Conservation (phyloP, 306 rosid species). For the Arachis hypogaea region DNA sequence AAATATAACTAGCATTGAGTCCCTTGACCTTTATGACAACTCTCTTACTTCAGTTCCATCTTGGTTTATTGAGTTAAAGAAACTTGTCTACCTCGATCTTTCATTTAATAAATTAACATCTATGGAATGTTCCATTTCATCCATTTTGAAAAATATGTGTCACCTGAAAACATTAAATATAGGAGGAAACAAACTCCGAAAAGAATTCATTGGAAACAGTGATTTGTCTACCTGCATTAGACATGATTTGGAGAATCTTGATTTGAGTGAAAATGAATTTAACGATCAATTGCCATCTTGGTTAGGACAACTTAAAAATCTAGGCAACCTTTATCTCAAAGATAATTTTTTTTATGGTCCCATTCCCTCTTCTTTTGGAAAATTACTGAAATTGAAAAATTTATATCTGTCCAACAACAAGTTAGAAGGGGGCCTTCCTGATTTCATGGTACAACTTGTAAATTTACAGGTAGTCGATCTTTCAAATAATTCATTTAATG, state of each 20-base stretch:
- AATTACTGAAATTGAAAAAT: neutral
- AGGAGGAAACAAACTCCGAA: neutral
- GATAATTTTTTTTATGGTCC: neutral
- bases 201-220: neutral
- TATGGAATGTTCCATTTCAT: neutral
- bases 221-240: neutral
- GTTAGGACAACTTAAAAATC: slow-evolving; percentile 1
- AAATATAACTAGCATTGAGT: neutral
- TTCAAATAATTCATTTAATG: neutral
- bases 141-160: neutral
- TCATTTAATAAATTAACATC: neutral
- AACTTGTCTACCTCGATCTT: neutral
- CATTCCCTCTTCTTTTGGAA: neutral
- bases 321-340: neutral
- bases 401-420: neutral
- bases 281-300: slow-evolving; percentile 7
- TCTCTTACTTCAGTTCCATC: neutral
- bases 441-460: neutral
- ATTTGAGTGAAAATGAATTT: neutral
- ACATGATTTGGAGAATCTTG: neutral
- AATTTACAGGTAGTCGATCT: neutral
- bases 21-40: neutral
- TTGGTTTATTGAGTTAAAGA: neutral
- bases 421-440: neutral
- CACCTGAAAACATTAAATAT: neutral